Conservation (phyloP, 371 early-diverging fungal genomes). For the Dichotomocladium elegans region DNA sequence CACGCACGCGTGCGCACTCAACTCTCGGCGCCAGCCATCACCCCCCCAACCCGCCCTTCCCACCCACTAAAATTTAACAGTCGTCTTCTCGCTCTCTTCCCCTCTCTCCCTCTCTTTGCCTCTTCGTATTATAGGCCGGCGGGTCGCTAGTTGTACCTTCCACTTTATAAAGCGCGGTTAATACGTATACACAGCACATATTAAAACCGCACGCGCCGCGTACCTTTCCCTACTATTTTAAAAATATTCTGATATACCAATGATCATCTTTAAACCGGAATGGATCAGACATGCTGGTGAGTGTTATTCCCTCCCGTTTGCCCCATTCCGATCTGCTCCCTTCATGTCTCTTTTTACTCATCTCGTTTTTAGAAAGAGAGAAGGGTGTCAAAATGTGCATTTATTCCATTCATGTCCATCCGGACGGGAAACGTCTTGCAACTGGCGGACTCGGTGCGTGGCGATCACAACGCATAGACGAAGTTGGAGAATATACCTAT, state of each 20-base stretch:
- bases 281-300: slow-evolving; percentile 23
- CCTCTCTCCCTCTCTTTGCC: no score
- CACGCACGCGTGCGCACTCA: no score
- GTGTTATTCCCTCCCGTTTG: neutral
- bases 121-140: no score
- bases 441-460: slow-evolving; percentile 78
- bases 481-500: no score
- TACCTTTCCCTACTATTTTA: neutral
- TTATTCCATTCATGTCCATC: slow-evolving; percentile 86
- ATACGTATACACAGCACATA: neutral
- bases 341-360: neutral
- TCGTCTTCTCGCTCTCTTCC: no score
- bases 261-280: slow-evolving; percentile 22
- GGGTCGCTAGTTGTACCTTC: no score
- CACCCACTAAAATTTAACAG: no score
- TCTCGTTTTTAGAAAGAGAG: slow-evolving; percentile 1
- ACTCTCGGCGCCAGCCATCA: no score
- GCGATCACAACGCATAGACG: no score
- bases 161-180: neutral
- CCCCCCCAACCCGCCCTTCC: no score
- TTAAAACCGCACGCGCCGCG: neutral
- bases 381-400: slow-evolving; percentile 75
- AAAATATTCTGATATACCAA: neutral
- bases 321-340: neutral
- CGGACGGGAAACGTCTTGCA: slow-evolving; percentile 77